phyloP scores from a whole-genome alignment of 495 filamentous ascomycete genomes.

The Aspergillus sclerotiicarbonarius region DNA sequence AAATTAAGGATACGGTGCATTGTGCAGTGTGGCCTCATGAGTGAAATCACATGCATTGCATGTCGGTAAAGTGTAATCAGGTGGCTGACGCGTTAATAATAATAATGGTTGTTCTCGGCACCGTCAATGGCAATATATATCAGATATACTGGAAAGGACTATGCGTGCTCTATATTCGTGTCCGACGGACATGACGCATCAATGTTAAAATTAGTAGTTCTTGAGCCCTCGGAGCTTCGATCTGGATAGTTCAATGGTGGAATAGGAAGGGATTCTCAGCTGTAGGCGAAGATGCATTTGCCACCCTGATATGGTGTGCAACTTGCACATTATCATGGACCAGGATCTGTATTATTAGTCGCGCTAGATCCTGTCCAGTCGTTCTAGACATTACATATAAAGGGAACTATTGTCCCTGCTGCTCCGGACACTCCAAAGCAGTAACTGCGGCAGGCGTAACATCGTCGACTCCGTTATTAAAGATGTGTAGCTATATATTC shows the following conservation, averaged over 20 bases:
- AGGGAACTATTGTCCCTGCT: neutral
- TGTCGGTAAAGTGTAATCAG: neutral
- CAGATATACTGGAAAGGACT: neutral
- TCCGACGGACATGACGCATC: neutral
- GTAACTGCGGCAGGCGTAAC: slow-evolving; percentile 6
- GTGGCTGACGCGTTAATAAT: neutral
- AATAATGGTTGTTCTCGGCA: neutral
- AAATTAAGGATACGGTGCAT: neutral
- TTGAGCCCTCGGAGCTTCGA: neutral
- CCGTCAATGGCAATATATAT: neutral
- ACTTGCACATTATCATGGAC: neutral
- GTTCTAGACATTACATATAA: neutral
- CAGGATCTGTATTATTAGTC: neutral
- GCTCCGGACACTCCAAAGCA: slow-evolving; percentile 12
- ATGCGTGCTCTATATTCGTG: neutral
- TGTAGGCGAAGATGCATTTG: neutral
- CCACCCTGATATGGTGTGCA: neutral
- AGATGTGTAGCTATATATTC: slow-evolving; percentile 2
- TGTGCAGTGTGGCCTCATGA: neutral
- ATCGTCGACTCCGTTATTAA: slow-evolving; percentile 8
- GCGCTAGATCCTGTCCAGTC: neutral
- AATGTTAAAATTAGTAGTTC: neutral
- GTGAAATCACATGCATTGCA: neutral
- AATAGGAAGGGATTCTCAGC: neutral
- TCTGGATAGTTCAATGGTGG: neutral